Conservation (phyloP, 495 filamentous ascomycete species). For the Podospora tetraspora region DNA sequence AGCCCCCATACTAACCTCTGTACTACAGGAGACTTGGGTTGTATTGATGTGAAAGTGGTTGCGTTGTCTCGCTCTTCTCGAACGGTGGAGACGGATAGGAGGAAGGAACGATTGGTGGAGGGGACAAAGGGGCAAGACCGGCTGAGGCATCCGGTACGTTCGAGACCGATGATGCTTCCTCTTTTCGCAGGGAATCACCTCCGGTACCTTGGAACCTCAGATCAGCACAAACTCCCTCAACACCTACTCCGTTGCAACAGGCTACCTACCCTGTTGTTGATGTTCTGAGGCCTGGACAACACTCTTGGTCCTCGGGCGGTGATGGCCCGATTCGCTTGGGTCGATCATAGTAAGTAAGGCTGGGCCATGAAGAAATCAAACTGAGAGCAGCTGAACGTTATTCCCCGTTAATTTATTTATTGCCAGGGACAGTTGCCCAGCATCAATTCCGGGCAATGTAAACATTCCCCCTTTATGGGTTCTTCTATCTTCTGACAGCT, state of each 20-base stretch:
- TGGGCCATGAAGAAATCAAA: background rate
- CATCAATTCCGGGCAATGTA: background rate
- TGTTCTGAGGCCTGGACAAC: background rate
- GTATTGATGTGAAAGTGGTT: background rate
- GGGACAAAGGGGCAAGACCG: background rate
- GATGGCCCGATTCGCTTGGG: background rate
- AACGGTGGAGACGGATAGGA: background rate
- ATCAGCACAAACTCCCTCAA: background rate
- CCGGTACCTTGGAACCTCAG: background rate
- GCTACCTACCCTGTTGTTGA: background rate
- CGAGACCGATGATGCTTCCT: background rate
- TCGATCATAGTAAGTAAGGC: background rate
- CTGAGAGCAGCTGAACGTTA: background rate
- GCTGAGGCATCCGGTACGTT: background rate
- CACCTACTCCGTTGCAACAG: background rate
- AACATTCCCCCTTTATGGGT: background rate
- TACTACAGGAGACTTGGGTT: background rate
- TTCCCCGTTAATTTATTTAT: background rate
- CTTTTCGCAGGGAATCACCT: background rate
- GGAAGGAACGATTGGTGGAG: background rate
- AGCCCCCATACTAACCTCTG: conserved; percentile 5
- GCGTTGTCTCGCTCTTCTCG: background rate
- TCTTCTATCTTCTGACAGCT: background rate
- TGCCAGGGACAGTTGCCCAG: background rate
- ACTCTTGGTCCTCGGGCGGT: background rate